Conservation (phyloP, 192 early-diverging fungal genomes). For the Backusella tarrabulga region DNA sequence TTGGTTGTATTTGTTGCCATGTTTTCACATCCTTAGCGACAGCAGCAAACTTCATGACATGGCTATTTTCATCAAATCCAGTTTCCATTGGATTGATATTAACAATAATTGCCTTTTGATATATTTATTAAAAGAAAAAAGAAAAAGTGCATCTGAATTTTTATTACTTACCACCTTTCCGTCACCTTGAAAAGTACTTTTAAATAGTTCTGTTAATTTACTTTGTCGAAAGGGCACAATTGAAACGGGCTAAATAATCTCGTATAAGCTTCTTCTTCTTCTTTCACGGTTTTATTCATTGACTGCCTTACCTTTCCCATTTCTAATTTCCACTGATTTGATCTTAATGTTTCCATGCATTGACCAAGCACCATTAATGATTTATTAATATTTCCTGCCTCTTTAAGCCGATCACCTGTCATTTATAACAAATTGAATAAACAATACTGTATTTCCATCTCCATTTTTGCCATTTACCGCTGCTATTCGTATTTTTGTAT, state of each 20-base stretch:
- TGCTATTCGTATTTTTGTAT: conserved; percentile 47
- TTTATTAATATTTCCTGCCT: conserved; percentile 68
- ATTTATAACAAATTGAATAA: neutral
- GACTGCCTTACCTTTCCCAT: conserved; percentile 38
- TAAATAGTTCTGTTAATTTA: conserved; percentile 65
- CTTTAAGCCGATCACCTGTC: conserved; percentile 53
- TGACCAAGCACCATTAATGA: conserved; percentile 73
- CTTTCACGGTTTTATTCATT: neutral
- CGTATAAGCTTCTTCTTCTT: neutral
- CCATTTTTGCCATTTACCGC: conserved; percentile 18
- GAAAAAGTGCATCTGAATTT: neutral
- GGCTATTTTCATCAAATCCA: conserved; percentile 50
- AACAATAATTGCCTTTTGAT: conserved; percentile 50
- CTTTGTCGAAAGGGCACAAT: conserved; percentile 65
- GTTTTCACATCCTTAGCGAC: conserved; percentile 56
- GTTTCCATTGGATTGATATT: conserved; percentile 61
- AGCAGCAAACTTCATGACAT: conserved; percentile 63
- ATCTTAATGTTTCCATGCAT: conserved; percentile 62
- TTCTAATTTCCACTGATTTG: conserved; percentile 41
- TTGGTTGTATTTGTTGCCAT: conserved; percentile 37
- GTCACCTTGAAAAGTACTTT: conserved; percentile 58
- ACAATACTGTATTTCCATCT: neutral
- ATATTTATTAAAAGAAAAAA: neutral
- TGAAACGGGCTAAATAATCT: conserved; percentile 21
- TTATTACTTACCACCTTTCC: conserved; percentile 46